Base-by-base conservation (phyloP, 2,329 filamentous ascomycete genomes). In the Madurella fahalii region DNA sequence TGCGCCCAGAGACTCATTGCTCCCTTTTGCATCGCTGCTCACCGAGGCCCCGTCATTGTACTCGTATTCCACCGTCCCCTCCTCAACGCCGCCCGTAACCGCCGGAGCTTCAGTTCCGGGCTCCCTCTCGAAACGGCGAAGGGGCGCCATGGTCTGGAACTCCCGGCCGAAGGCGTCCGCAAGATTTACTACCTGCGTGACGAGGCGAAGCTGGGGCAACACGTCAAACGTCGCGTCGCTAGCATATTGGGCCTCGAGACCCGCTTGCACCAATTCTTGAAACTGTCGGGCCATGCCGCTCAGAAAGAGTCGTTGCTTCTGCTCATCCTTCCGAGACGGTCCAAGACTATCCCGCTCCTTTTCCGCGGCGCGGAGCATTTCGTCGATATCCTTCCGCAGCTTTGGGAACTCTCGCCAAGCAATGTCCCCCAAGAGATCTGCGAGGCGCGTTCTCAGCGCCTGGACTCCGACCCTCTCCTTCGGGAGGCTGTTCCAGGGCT, bases 171-270 rank as follows among this genome's bases (percentile, higher is more conserved):
- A 77, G 0, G 12, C 52, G 9, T 75, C 70, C 9, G 73, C 73
- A n/a, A 74, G 63, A 34, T 68, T 61, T 0, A 71, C 63, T 2
- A 77, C 67, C 0, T 58, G 61, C 0, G 75, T 77, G 25, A 75
- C 69, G 1, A 77, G 68, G 20, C 67, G 67, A 2, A 75, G 49
- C 0, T 68, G 52, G 0, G 64, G 15, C 5, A 18, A 48, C 0
- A 58, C 39, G 0, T 63, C 56, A 40, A 75, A 75, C 0, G 70
- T 58, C 0, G 52, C 20, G 15, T 71, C 56, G 0, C 66, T 58
- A 0, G 63, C 62, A 45, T 76, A 77, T 4, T 71, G 63, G 0
- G 64, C 73, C 13, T 73, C 68, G 0, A 76, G 62, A 0, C 69
- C 69, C 1, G 53, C 65, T 9, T 65, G 52, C 5, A 63, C 68